Evolutionary conservation across 805 yeast genomes (phyloP).

Genomic region (Isabelozyma rhagii): DNA sequence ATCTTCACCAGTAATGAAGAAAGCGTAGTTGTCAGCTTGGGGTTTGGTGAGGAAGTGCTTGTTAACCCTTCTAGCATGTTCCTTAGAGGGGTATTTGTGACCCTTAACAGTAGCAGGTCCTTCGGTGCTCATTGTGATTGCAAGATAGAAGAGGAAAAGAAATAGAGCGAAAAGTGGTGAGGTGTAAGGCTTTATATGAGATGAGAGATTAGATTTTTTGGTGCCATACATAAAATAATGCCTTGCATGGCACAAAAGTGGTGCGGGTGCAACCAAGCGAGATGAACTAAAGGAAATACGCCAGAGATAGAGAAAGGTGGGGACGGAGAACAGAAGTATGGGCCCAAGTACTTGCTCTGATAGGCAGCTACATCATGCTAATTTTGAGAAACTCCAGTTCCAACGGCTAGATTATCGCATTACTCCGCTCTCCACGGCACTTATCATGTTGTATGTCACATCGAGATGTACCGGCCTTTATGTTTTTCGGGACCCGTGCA

Average conservation of each 20-base stretch:
- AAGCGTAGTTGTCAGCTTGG: constrained; percentile 25
- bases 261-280: neutral
- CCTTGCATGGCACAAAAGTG: neutral
- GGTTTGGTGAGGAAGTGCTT: constrained; percentile 28
- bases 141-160: neutral
- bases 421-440: neutral
- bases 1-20: constrained; percentile 62
- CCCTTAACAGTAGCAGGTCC: constrained; percentile 12
- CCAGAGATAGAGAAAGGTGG: neutral
- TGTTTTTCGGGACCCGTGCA: neutral
- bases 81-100: constrained; percentile 77
- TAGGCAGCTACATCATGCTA: neutral
- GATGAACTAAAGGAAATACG: neutral
- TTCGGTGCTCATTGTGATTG: neutral
- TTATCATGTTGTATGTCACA: neutral
- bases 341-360: neutral
- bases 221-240: neutral
- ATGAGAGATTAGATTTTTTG: neutral
- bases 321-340: neutral
- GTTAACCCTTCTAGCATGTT: constrained; percentile 61
- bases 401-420: neutral
- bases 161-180: neutral
- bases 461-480: neutral
- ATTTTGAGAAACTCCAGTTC: too few species aligned
- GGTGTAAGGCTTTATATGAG: neutral